A percentile compares a stretch with the other conserved stretches of the same genome.
phyloP scores from a whole-genome alignment of 306 rosid genomes.

The Lablab purpureus region DNA sequence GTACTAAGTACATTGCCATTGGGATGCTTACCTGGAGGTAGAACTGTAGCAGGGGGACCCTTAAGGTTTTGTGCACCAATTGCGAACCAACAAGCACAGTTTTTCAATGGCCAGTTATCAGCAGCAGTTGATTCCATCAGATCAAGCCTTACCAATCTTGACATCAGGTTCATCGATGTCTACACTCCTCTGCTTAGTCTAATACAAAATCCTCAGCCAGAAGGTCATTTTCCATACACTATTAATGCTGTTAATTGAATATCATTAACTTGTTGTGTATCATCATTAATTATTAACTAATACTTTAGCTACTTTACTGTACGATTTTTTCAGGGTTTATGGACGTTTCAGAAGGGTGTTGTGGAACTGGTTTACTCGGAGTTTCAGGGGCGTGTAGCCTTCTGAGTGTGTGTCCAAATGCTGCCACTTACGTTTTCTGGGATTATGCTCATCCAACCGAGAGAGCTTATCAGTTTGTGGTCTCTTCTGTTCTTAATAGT shows the following conservation, averaged over 20 bases:
- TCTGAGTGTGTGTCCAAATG: neutral
- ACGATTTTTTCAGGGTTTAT: constrained; percentile 44
- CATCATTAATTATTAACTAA: too few species aligned
- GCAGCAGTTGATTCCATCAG: neutral
- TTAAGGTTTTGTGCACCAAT: neutral
- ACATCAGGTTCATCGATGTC: constrained; percentile 47
- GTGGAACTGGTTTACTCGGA: constrained; percentile 47
- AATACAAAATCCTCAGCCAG: constrained; percentile 24
- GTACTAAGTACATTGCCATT: constrained; percentile 51
- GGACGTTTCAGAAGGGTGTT: constrained; percentile 38
- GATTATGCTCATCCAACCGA: constrained; percentile 57
- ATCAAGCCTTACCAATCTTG: neutral
- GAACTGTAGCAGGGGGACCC: constrained; percentile 1
- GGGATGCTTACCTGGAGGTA: constrained; percentile 53
- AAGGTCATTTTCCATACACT: constrained; percentile 36
- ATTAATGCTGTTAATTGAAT: too few species aligned
- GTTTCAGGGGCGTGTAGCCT: constrained; percentile 2
- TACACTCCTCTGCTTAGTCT: constrained; percentile 42
- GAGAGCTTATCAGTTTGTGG: constrained; percentile 40
- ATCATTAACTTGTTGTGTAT: neutral
- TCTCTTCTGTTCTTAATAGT: constrained; percentile 1
- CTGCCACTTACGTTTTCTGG: constrained; percentile 46
- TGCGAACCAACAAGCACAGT: constrained; percentile 25
- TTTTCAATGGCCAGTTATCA: constrained; percentile 42
- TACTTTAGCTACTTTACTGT: neutral